phyloP scores from a whole-genome alignment of 2,329 filamentous ascomycete species.

The Xylaria sp. region DNA sequence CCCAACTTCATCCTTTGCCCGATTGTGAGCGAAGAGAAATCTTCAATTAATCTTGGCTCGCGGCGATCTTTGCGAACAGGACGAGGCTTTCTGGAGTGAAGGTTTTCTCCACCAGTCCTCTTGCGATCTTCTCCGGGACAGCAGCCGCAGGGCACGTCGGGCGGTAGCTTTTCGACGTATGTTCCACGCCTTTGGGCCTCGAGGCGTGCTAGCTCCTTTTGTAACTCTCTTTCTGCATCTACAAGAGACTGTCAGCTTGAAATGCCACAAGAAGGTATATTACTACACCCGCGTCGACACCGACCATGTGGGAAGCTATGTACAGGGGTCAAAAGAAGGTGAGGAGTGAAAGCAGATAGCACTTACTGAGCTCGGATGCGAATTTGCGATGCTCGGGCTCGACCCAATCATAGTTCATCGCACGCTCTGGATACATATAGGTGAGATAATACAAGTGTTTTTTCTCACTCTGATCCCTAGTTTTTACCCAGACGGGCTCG shows the following conservation, averaged over 20 bases:
- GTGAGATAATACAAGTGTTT: conserved; percentile 47
- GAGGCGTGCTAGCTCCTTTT: conserved; percentile 35
- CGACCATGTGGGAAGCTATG: neutral
- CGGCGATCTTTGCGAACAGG: neutral
- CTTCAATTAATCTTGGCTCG: no score
- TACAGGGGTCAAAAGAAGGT: neutral
- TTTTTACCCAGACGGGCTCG: conserved; percentile 33
- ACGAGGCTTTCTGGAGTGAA: neutral
- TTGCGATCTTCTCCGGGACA: conserved; percentile 44
- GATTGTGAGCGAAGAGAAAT: neutral
- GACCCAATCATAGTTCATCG: conserved; percentile 60
- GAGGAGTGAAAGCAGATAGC: neutral
- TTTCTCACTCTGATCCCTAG: conserved; percentile 45
- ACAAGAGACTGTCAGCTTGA: conserved; percentile 10
- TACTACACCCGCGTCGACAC: neutral
- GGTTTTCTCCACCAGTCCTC: neutral
- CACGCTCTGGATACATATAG: conserved; percentile 60
- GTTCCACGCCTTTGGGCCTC: conserved; percentile 37
- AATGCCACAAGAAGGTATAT: neutral
- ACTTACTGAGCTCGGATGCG: conserved; percentile 57
- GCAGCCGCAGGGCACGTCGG: conserved; percentile 43
- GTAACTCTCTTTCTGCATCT: conserved; percentile 41
- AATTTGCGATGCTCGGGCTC: conserved; percentile 53
- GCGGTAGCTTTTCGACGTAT: conserved; percentile 41
- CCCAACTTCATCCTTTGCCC: no score